phyloP scores from a whole-genome alignment of 2,329 filamentous ascomycete species.

The Aurifilum marmelostoma region DNA sequence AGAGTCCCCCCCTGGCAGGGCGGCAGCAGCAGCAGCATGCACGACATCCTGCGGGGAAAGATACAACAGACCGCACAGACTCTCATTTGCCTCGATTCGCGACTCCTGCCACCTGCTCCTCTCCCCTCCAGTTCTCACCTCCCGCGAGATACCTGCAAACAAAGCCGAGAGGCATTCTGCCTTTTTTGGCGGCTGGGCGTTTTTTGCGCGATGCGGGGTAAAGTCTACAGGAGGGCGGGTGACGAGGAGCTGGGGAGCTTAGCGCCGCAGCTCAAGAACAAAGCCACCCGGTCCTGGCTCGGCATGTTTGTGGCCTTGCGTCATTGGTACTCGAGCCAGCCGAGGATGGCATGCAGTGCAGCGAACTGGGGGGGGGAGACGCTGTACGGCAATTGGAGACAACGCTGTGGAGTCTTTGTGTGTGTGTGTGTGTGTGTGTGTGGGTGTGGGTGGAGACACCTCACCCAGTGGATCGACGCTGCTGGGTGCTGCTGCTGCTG shows the following conservation, averaged over 20 bases:
- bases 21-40: not conserved
- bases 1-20: not conserved
- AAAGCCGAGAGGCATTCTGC: not conserved
- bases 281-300: not conserved
- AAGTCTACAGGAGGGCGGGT: not conserved
- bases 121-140: not conserved
- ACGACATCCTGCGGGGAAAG: not conserved
- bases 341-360: not conserved
- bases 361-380: not conserved
- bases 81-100: constrained; percentile 7
- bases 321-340: not conserved
- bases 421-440: not conserved
- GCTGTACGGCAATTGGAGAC: constrained; percentile 7
- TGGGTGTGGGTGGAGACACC: not conserved
- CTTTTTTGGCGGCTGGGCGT: constrained; percentile 13
- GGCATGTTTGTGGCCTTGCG: not conserved
- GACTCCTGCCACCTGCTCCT: not conserved
- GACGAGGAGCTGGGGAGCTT: not conserved
- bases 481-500: not conserved
- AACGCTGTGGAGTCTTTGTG: not conserved
- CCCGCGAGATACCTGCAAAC: not conserved
- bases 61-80: not conserved
- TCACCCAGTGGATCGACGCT: not conserved
- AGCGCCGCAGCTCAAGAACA: not conserved
- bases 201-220: constrained; percentile 11